These are phyloP conservation scores for Zelopaecilomyces penicillatus DNA, from an alignment of 2,329 filamentous ascomycete species.

Conservation along the genomic window DNA sequence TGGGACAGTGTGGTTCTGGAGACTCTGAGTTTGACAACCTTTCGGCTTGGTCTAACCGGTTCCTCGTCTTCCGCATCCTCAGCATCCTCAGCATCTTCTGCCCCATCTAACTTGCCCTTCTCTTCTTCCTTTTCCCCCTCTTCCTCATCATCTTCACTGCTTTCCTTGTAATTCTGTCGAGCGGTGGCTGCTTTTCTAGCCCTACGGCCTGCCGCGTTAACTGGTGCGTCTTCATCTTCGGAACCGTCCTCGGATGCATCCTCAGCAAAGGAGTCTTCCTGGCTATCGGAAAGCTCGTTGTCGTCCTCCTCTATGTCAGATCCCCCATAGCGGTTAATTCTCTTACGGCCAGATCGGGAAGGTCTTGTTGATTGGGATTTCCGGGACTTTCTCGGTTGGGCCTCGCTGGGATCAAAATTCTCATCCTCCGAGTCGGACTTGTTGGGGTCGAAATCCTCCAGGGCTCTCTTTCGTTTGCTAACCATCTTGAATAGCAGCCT, in stretches of 20 bases:
- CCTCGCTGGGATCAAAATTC: constrained; percentile 51
- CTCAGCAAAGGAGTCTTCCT: constrained; percentile 41
- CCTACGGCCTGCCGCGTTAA: constrained; percentile 40
- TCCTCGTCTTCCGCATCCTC: constrained; percentile 15
- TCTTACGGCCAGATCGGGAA: constrained; percentile 25
- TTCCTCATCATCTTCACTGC: constrained; percentile 29
- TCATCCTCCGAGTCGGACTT: constrained; percentile 59
- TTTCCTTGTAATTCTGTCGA: constrained; percentile 39
- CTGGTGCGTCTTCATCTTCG: constrained; percentile 32
- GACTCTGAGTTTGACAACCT: constrained; percentile 39
- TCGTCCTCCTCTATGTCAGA: constrained; percentile 57
- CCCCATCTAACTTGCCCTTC: constrained; percentile 20
- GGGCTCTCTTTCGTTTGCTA: constrained; percentile 50
- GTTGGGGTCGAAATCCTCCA: constrained; percentile 56
- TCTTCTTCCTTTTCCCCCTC: constrained; percentile 18
- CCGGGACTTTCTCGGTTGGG: constrained; percentile 33
- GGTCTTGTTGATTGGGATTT: constrained; percentile 32
- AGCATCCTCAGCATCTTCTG: constrained; percentile 22
- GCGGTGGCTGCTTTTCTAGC: constrained; percentile 40
- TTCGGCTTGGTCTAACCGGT: constrained; percentile 21
- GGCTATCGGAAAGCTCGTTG: constrained; percentile 45
- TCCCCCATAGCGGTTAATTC: constrained; percentile 40
- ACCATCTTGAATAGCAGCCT: constrained; percentile 16
- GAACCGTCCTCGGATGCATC: constrained; percentile 31
- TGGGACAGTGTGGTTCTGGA: constrained; percentile 19